phyloP scores from a whole-genome alignment of 73 alveolate species.

The Paraurostyla sp. region DNA sequence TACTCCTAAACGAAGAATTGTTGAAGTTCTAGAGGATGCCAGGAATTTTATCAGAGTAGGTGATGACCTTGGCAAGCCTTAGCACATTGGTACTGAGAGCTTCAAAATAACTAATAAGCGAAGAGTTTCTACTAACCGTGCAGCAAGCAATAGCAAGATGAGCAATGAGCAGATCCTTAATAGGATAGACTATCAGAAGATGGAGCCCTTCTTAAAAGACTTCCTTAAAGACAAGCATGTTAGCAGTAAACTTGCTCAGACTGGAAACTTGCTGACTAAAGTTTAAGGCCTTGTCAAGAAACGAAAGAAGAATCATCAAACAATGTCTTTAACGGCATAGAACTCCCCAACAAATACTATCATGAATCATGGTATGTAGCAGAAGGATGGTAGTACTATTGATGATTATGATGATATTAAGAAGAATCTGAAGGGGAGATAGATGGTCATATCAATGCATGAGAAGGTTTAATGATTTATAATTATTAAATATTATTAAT shows the following conservation, averaged over 20 bases:
- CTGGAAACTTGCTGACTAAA: not conserved
- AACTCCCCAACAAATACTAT: constrained; percentile 4
- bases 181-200: not conserved
- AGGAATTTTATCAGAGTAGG: constrained; percentile 20
- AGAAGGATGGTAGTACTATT: not conserved
- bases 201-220: no score
- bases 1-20: not conserved
- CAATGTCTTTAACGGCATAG: not conserved
- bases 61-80: not conserved
- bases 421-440: not conserved
- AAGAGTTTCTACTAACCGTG: no score
- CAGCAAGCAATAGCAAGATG: no score
- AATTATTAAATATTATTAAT: no score
- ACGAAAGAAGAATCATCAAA: not conserved
- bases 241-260: no score
- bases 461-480: not conserved
- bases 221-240: no score
- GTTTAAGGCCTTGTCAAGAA: not conserved
- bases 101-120: not conserved
- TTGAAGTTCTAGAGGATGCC: constrained; percentile 5
- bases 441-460: not conserved
- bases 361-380: not conserved
- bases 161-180: not conserved
- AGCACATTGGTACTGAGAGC: not conserved
- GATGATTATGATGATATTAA: not conserved